Conservation (phyloP, 1,284 basidiomycete species). For the Singerocomus rubriflavus region DNA sequence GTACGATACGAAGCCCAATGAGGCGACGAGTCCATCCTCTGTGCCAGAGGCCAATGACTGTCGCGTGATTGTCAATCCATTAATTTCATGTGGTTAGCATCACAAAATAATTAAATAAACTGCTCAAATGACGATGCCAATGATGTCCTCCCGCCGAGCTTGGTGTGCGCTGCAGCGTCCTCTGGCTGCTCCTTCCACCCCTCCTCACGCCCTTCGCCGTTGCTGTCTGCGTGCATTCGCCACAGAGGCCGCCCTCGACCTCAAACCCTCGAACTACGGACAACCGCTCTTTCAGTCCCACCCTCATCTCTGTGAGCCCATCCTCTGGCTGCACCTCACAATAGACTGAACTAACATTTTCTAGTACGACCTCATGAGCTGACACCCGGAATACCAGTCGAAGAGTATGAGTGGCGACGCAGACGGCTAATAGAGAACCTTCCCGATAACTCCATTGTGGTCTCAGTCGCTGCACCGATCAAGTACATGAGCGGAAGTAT, state of each 20-base stretch:
- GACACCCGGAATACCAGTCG: slow-evolving; percentile 79
- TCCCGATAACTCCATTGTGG: slow-evolving; percentile 75
- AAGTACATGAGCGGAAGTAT: slow-evolving; percentile 87
- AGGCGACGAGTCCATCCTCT: slow-evolving; percentile 23
- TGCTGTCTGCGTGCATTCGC: slow-evolving; percentile 33
- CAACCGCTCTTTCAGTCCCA: slow-evolving; percentile 78
- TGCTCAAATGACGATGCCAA: slow-evolving; percentile 12
- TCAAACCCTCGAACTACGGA: slow-evolving; percentile 68
- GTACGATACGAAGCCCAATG: slow-evolving; percentile 6
- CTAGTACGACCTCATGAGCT: slow-evolving; percentile 61
- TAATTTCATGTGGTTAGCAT: slow-evolving; percentile 1
- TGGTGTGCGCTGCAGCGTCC: slow-evolving; percentile 16
- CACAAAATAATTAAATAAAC: slow-evolving; percentile 8
- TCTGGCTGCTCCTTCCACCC: background rate
- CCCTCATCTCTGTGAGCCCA: slow-evolving; percentile 66
- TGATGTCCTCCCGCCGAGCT: slow-evolving; percentile 13
- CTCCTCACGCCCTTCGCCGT: background rate
- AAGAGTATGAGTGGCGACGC: slow-evolving; percentile 84
- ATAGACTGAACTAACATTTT: slow-evolving; percentile 6
- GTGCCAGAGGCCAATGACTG: background rate
- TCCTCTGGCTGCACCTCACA: slow-evolving; percentile 2
- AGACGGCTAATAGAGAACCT: slow-evolving; percentile 72
- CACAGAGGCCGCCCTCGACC: slow-evolving; percentile 30
- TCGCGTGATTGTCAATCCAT: slow-evolving; percentile 25
- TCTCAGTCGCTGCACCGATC: slow-evolving; percentile 77